phyloP scores from a whole-genome alignment of 139 green algal species.

The Astrephomene gubernaculifera region DNA sequence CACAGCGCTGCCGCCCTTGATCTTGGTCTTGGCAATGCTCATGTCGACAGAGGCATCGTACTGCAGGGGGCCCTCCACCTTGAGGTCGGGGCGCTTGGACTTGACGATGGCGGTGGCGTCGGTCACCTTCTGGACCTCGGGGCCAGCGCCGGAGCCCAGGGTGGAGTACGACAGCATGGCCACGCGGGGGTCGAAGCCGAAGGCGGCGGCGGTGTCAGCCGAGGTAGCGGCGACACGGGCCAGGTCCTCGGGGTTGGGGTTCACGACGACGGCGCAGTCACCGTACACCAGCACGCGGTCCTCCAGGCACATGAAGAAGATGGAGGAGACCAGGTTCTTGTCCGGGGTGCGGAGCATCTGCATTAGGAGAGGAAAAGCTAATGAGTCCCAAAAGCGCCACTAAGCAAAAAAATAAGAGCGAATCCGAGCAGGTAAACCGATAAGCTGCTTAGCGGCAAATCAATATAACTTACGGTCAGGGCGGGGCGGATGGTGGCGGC shows the following conservation, averaged over 20 bases:
- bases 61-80: constrained; percentile 86
- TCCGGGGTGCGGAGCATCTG: constrained; percentile 31
- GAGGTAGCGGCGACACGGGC: constrained; percentile 81
- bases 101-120: constrained; percentile 75
- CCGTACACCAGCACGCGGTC: constrained; percentile 92
- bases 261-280: constrained; percentile 92
- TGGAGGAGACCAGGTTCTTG: constrained; percentile 75
- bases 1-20: constrained; percentile 82
- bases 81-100: constrained; percentile 73
- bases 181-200: constrained; percentile 89
- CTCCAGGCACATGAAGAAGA: constrained; percentile 97
- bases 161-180: constrained; percentile 95
- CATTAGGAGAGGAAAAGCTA: no score
- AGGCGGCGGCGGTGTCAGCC: constrained; percentile 87
- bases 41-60: constrained; percentile 91
- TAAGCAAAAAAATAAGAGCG: no score
- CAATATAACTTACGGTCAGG: no score
- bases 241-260: constrained; percentile 80
- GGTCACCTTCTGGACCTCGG: constrained; percentile 80
- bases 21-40: constrained; percentile 42
- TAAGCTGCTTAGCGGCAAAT: no score
- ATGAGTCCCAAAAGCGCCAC: no score
- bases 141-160: constrained; percentile 60
- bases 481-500: constrained; percentile 89
- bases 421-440: no score